Conservation (phyloP, 441 rosid species). For the Flueggea neowawraea region DNA sequence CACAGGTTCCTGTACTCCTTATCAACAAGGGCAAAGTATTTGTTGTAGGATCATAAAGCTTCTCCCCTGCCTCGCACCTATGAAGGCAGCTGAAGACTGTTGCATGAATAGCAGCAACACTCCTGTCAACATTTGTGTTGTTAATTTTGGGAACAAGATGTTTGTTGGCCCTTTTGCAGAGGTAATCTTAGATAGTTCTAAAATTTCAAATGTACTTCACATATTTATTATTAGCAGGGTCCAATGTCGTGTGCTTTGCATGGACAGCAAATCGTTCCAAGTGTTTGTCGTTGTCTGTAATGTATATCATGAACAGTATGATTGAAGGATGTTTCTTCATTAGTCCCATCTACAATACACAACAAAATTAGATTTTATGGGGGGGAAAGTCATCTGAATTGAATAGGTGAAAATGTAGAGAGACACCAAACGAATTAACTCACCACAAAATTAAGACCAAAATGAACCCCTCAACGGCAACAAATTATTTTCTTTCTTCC, state of each 20-base stretch:
- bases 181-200: slow-evolving; percentile 94
- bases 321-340: slow-evolving; percentile 99
- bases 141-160: slow-evolving; percentile 96
- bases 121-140: slow-evolving; percentile 94
- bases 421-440: slow-evolving; percentile 5
- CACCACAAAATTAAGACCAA: slow-evolving; percentile 98
- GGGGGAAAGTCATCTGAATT: no score
- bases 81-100: slow-evolving; percentile 94
- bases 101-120: slow-evolving; percentile 98
- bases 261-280: slow-evolving; percentile 95
- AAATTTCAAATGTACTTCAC: slow-evolving; percentile 95
- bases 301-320: slow-evolving; percentile 93
- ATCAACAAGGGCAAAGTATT: slow-evolving; percentile 67
- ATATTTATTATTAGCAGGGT: slow-evolving; percentile 94
- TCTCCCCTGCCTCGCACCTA: no score
- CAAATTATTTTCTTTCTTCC: slow-evolving; percentile 95
- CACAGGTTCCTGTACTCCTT: slow-evolving; percentile 95
- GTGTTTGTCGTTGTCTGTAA: slow-evolving; percentile 90
- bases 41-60: slow-evolving; percentile 69
- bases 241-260: slow-evolving; percentile 96
- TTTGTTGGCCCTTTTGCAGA: slow-evolving; percentile 88
- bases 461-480: slow-evolving; percentile 95
- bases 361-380: background rate
- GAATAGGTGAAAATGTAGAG: no score
- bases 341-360: slow-evolving; percentile 77